Evolutionary conservation across 164 flowering plant species (phyloP).

Genomic region (Berberis vulgaris): DNA sequence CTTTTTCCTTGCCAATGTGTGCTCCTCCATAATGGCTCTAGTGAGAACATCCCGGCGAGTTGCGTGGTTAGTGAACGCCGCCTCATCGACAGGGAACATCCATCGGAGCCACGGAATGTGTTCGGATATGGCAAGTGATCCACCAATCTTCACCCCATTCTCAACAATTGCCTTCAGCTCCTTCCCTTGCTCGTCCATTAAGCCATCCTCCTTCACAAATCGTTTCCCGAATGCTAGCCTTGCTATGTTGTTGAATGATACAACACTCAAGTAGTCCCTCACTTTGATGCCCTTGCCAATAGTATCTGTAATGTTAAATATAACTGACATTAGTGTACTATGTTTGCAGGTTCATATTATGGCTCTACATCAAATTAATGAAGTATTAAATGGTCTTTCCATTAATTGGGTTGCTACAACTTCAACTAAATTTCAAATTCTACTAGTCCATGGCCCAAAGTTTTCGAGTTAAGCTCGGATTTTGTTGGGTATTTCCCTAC

Average conservation of each 20-base stretch:
- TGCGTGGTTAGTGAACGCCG: conserved; percentile 27
- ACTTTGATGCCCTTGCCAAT: conserved; percentile 26
- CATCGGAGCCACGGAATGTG: conserved; percentile 42
- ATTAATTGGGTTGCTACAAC: background rate
- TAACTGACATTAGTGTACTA: background rate
- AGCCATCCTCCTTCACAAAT: conserved; percentile 31
- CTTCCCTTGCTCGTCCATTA: conserved; percentile 34
- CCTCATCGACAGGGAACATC: conserved; percentile 33
- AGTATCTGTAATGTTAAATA: conserved; percentile 5
- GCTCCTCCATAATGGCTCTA: conserved; percentile 48
- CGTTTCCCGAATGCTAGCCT: conserved; percentile 44
- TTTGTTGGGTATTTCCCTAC: too few relatives aligned
- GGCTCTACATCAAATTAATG: background rate
- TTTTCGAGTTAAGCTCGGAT: background rate
- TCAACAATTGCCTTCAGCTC: conserved; percentile 36
- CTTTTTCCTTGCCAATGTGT: conserved; percentile 28
- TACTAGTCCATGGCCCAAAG: background rate
- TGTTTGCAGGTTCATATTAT: background rate
- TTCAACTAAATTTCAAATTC: background rate
- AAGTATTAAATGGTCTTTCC: background rate
- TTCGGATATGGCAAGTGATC: conserved; percentile 31
- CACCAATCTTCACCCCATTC: conserved; percentile 31
- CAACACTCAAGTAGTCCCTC: conserved; percentile 29
- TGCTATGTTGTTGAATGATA: conserved; percentile 49
- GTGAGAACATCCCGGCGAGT: conserved; percentile 35